phyloP scores from a whole-genome alignment of 2,329 filamentous ascomycete genomes.

The Fusarium sacchari region DNA sequence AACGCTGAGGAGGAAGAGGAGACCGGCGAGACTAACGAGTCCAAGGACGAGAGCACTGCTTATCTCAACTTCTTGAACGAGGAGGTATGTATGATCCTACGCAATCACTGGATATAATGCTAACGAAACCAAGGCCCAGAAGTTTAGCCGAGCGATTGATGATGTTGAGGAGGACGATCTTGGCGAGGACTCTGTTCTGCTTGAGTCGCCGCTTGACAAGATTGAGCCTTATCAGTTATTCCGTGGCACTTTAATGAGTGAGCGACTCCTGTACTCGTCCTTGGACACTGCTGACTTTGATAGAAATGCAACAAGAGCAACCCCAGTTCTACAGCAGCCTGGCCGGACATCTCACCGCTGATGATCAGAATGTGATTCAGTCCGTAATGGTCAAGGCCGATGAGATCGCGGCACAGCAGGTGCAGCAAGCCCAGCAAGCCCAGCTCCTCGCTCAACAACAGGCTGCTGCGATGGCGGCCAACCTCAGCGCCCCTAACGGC shows the following conservation, averaged over 20 bases:
- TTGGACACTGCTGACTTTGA: conserved; percentile 39
- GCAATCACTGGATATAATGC: background rate
- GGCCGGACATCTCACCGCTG: conserved; percentile 78
- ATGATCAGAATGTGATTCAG: conserved; percentile 85
- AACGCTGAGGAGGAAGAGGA: conserved; percentile 76
- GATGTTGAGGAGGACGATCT: conserved; percentile 86
- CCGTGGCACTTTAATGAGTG: conserved; percentile 83
- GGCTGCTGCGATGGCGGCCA: conserved; percentile 32
- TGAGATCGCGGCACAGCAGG: conserved; percentile 52
- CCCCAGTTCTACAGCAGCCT: conserved; percentile 87
- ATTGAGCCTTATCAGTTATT: conserved; percentile 94
- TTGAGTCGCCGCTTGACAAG: conserved; percentile 95
- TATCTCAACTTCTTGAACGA: conserved; percentile 97
- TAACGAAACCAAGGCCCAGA: conserved; percentile 73
- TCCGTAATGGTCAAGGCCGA: conserved; percentile 74
- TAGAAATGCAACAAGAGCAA: conserved; percentile 89
- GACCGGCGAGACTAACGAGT: conserved; percentile 71
- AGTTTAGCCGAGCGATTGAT: conserved; percentile 76
- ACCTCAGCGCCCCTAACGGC: conserved; percentile 38
- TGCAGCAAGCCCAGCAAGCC: conserved; percentile 43
- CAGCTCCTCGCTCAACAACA: conserved; percentile 46
- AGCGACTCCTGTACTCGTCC: conserved; percentile 50
- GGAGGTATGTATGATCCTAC: conserved; percentile 66
- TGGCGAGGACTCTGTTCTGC: conserved; percentile 88
- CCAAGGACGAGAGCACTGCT: conserved; percentile 89